Percentiles rank a stretch among this genome's conserved stretches.
Evolutionary conservation across 352 stramenopile genomes (phyloP).

Genomic region (Saprolegnia diclina): DNA sequence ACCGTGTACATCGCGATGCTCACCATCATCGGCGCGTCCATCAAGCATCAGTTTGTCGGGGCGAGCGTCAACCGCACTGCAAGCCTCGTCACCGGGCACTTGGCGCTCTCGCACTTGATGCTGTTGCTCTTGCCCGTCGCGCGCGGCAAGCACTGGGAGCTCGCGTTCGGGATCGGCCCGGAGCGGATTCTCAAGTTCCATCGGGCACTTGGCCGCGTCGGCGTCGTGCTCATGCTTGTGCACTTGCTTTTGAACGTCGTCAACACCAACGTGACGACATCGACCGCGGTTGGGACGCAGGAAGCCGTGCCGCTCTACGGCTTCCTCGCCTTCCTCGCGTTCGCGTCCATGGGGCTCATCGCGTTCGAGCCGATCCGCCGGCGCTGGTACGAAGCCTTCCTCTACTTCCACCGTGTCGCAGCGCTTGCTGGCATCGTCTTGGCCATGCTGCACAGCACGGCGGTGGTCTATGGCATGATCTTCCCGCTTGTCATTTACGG

Average conservation of each 20-base stretch:
- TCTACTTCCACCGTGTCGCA: constrained; percentile 64
- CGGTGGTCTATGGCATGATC: constrained; percentile 45
- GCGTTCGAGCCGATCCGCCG: constrained; percentile 62
- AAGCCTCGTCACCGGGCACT: constrained; percentile 33
- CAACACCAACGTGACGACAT: constrained; percentile 34
- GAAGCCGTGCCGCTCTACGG: constrained; percentile 52
- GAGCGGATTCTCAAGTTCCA: constrained; percentile 83
- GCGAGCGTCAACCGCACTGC: constrained; percentile 30
- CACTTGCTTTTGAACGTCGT: constrained; percentile 50
- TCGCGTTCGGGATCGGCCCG: constrained; percentile 68
- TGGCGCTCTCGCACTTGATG: constrained; percentile 65
- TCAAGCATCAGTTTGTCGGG: constrained; percentile 34
- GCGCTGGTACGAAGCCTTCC: constrained; percentile 68
- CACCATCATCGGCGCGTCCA: constrained; percentile 35
- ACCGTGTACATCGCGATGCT: constrained; percentile 56
- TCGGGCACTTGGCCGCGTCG: constrained; percentile 62
- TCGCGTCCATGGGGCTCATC: constrained; percentile 46
- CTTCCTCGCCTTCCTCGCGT: constrained; percentile 55
- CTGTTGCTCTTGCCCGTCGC: constrained; percentile 71
- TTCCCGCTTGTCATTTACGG: constrained; percentile 63
- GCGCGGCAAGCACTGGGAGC: constrained; percentile 48
- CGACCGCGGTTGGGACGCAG: constrained; percentile 36
- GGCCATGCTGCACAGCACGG: constrained; percentile 56
- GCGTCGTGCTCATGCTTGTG: constrained; percentile 49
- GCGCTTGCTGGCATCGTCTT: constrained; percentile 72